These are phyloP conservation scores for Talaromyces adpressus DNA, from an alignment of 495 filamentous ascomycete genomes.

Conservation along the genomic window DNA sequence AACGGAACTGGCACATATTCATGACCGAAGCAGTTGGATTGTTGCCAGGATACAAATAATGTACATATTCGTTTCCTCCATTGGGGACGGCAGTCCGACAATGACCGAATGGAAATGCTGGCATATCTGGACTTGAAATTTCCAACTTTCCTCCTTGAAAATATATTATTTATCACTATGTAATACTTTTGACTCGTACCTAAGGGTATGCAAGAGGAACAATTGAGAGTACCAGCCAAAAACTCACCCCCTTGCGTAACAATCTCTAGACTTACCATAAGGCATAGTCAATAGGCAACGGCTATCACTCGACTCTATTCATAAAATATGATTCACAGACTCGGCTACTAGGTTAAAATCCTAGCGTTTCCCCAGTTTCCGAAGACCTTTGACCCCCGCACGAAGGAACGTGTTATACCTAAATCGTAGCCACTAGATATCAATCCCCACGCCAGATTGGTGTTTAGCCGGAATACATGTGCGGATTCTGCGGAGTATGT, in stretches of 20 bases:
- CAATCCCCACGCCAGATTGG: neutral
- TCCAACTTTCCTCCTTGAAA: neutral
- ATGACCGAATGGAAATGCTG: neutral
- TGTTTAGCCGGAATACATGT: neutral
- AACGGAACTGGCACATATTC: neutral
- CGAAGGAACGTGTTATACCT: neutral
- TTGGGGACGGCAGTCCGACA: neutral
- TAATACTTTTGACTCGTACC: neutral
- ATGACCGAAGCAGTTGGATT: too few relatives aligned
- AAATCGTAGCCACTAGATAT: neutral
- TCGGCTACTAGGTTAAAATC: too few relatives aligned
- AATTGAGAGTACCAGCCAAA: too few relatives aligned
- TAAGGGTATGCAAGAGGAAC: too few relatives aligned
- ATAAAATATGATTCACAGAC: too few relatives aligned
- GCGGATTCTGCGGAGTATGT: too few relatives aligned
- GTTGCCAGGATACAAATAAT: too few relatives aligned
- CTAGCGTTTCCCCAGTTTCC: neutral
- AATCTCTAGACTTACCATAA: too few relatives aligned
- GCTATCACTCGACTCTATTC: too few relatives aligned
- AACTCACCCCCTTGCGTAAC: too few relatives aligned
- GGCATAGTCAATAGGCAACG: too few relatives aligned
- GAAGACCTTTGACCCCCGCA: neutral
- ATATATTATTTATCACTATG: neutral
- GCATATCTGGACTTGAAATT: neutral
- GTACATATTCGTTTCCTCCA: too few relatives aligned